Evolutionary conservation across 352 stramenopile species (phyloP), one percentile per base, ranked within the genome.

Genomic region (Hyaloperonospora arabidopsidis): DNA sequence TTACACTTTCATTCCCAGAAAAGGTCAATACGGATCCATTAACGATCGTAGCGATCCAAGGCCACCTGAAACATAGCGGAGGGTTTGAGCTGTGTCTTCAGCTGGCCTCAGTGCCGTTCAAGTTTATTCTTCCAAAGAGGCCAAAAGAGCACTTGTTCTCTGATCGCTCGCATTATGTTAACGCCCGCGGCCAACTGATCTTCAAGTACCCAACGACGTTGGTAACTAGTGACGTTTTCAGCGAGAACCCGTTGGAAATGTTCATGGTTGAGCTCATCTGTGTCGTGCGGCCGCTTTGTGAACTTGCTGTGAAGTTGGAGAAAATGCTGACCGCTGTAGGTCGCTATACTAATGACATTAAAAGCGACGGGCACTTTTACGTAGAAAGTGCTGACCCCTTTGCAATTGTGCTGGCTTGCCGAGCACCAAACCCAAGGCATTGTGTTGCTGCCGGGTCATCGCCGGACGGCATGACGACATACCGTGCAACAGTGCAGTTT

Each of bases 211-310:
- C 83, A 21, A 79, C 74, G 18, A 80, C 79, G 23, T 58, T 80
- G 22, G 69, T 83, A 18, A 72, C 76, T 28, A 78, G 74, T 45
- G 82, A 91, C 21, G 72, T 85, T 39, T 65, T 89, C 44, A 86
- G 79, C 57, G 83, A 93, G 63, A 91, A 90, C 29, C 83, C 83
- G 8, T 65, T 93, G 22, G 80, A 91, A 49, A 70, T 90, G 32
- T 93, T 93, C 63, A 91, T 93, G 75, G 76, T 89, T 12, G 83
- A 93, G 56, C 66, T 93, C 3, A 85, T 93, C n/a, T 90, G 79
- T 48, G 79, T 87, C 22, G 81, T 93, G 23, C 87, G 86, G 54
- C 83, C 83, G 22, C 63, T 93, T n/a, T 89, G 79, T 65, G 81
- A 93, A 47, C 68, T 93, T 17, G 83, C 75, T 8, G 79, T 85